Base-by-base conservation (phyloP, 2,329 filamentous ascomycete species). In the Arthrobotrys megalospora region DNA sequence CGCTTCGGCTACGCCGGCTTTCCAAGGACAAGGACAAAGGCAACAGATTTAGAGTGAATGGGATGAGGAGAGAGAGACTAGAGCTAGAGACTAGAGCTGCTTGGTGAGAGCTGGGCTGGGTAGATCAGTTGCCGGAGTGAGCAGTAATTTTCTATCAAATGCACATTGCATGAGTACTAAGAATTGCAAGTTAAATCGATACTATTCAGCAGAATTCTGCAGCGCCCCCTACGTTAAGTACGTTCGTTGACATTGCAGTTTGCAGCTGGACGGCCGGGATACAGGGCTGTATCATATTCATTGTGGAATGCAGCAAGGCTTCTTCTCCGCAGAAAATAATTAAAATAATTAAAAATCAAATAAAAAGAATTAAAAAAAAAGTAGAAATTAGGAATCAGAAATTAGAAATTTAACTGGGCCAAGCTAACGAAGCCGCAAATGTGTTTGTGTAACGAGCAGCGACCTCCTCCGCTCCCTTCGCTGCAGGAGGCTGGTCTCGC, bases 371-470 rank as follows among this genome's bases (percentile, higher is more conserved):
- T 38, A 3, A 38, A 38, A 38, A 38, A 12, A 58, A 12, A n/a
- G n/a, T 5, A 24, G 11, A 48, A 10, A 58, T 38, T 16, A 1
- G 10, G 5, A 28, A 28, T 28, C 24, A 38, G 12, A 38, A 12
- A 58, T 7, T 5, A 24, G 11, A 48, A 10, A 58, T 38, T 14
- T 10, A 53, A 53, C 10, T 0, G 10, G 8, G 32, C 52, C 52
- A 58, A 38, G 50, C 14, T 38, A 12, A 58, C n/a, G 32, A 58
- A 28, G 10, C 55, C 2, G 19, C 28, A 41, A 73, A 72, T 65
- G 69, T 66, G 73, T 77, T 71, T 77, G 73, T 71, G 73, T 77
- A 77, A 77, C 73, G 48, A 47, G 19, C n/a, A 38, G 32, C 41
- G 14, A 47, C 43, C 38, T 55, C 62, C 55, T 55, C 48, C 36